Base-by-base conservation (phyloP, 169 alveolate species). In the Eimeria brunetti region DNA sequence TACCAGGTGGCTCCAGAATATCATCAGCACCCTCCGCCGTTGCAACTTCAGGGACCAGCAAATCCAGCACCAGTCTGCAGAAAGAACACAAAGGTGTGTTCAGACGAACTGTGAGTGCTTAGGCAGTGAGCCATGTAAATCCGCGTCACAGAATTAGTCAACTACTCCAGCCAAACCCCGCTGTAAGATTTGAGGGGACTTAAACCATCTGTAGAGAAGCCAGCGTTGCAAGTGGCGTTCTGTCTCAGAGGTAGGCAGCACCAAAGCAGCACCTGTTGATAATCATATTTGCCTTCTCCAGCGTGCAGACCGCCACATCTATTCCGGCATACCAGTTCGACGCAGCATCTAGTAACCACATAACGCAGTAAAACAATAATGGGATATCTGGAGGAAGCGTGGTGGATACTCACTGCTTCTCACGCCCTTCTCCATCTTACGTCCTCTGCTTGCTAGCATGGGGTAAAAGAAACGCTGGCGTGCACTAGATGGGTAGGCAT, bases 281-380 rank as follows among this genome's bases (percentile, higher is more conserved):
- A 38, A 97, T 69, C 71, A 95, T 71, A 91, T 96, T 97, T 18
- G 98, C 98, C 93, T 98, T 97, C 95, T 98, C 99, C 46, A 98
- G 86, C n/a, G 99, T 98, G 75, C 98, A 97, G 38, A 97, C 96
- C 33, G 97, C 97, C 33, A 97, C 93, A 91, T 97, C 98, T 27
- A 94, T 88, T 33, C 96, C 96, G 14, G 93, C 73, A 49, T 81
- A 81, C 96, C 96, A 94, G 38, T 81, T 38, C 30, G 95, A 83
- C 36, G 95, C 96, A 7, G 95, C 88, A n/a, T 83, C 95, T 94
- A 84, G 53, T 24, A 38, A 38, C 44, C 20, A 56, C 71, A 58
- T 51, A 84, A 14, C 88, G 46, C 41, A 51, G 46, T 8, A n/a
- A 3, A 49, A 30, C 88, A n/a, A 30, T 30, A 46, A 38, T 1